These are phyloP conservation scores for Rhododendron griersonianum DNA, from an alignment of 148 eudicot species.

Conservation along the genomic window DNA sequence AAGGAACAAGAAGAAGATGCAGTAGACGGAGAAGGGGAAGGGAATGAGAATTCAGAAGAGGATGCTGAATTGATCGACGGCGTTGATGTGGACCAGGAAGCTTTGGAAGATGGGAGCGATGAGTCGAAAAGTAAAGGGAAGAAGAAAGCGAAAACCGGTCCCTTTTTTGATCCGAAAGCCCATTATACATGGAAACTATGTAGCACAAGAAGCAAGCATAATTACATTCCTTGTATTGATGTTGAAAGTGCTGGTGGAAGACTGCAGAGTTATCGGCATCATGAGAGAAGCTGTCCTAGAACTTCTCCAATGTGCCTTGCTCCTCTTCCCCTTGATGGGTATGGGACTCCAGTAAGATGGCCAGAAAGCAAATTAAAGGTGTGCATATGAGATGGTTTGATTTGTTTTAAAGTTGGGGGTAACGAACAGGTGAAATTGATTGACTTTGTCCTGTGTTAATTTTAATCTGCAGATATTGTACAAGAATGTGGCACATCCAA, in stretches of 20 bases:
- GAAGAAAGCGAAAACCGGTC: conserved; percentile 46
- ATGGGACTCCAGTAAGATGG: conserved; percentile 76
- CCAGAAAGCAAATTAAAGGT: conserved; percentile 86
- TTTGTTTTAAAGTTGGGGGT: not conserved
- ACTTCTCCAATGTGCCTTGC: conserved; percentile 82
- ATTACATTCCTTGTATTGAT: conserved; percentile 96
- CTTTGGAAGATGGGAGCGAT: conserved; percentile 36
- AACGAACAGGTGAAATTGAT: not conserved
- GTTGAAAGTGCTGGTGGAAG: conserved; percentile 53
- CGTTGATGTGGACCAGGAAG: conserved; percentile 31
- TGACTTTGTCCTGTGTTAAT: conserved; percentile 9
- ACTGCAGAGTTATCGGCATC: conserved; percentile 66
- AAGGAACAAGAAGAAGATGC: conserved; percentile 17
- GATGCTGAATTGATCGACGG: conserved; percentile 41
- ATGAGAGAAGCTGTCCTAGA: conserved; percentile 80
- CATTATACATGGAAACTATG: conserved; percentile 78
- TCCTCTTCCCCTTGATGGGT: conserved; percentile 83
- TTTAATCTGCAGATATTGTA: conserved; percentile 56
- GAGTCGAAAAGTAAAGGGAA: conserved; percentile 20
- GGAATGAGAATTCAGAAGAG: conserved; percentile 23
- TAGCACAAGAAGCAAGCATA: conserved; percentile 75
- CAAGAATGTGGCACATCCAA: conserved; percentile 94
- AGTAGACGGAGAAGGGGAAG: conserved; percentile 20
- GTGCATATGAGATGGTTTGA: not conserved
- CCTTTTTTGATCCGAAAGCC: conserved; percentile 71